Conservation (phyloP, 805 yeast species). For the Ogataea nonfermentans region DNA sequence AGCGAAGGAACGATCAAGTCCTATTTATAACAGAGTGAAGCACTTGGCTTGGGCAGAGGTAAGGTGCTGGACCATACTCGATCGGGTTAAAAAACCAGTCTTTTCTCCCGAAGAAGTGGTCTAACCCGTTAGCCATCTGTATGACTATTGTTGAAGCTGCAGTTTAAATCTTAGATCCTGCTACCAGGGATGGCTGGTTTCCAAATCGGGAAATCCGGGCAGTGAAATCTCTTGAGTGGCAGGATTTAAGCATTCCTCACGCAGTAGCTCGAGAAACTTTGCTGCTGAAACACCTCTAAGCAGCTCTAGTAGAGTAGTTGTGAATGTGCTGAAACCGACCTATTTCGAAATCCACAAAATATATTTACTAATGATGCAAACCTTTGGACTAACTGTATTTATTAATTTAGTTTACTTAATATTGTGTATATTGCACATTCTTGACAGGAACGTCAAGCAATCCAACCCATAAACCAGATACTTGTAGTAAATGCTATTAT, state of each 20-base stretch:
- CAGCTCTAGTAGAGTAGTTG: not conserved
- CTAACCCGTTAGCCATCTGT: constrained; percentile 7
- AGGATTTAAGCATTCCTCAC: not conserved
- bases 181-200: constrained; percentile 10
- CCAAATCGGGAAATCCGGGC: constrained; percentile 9
- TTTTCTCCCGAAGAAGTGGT: constrained; percentile 1
- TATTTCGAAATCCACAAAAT: too few relatives aligned
- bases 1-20: not conserved
- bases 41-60: not conserved
- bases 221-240: constrained; percentile 1
- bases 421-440: too few relatives aligned
- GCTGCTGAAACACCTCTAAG: constrained; percentile 1
- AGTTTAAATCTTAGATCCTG: constrained; percentile 3
- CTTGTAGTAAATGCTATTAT: too few relatives aligned
- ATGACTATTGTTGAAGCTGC: constrained; percentile 7
- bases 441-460: too few relatives aligned
- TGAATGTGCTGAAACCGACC: too few relatives aligned
- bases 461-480: too few relatives aligned
- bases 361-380: too few relatives aligned
- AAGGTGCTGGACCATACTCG: too few relatives aligned
- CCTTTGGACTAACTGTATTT: too few relatives aligned
- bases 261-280: not conserved
- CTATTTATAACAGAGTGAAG: constrained; percentile 2
- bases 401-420: too few relatives aligned
- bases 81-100: not conserved